phyloP scores from a whole-genome alignment of 495 filamentous ascomycete species.

The Xylaria grammica region DNA sequence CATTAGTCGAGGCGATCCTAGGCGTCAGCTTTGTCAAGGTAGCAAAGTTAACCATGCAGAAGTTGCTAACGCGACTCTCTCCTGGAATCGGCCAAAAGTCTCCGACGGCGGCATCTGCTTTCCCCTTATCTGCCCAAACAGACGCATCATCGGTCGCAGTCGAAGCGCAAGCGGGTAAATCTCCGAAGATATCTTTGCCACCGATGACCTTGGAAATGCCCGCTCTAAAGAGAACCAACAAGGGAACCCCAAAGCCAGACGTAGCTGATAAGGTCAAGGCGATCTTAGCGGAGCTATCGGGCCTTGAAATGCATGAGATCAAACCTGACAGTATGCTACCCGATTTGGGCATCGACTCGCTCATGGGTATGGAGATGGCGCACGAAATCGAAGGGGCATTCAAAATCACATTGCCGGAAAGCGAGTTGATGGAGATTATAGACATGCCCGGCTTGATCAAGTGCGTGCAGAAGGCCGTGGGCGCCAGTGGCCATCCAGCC shows the following conservation, averaged over 20 bases:
- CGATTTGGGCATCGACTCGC: conserved; percentile 47
- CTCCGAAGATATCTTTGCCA: no score
- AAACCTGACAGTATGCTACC: conserved; percentile 9
- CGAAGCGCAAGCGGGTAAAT: no score
- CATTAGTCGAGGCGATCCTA: background rate
- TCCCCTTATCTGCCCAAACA: no score
- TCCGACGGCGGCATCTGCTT: conserved; percentile 42
- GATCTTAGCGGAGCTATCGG: conserved; percentile 16
- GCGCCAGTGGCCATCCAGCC: background rate
- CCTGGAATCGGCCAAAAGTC: conserved; percentile 15
- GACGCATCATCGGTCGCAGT: no score
- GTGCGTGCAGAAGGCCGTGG: conserved; percentile 21
- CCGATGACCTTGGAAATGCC: no score
- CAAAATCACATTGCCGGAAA: conserved; percentile 15
- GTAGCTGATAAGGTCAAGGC: no score
- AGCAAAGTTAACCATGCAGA: background rate
- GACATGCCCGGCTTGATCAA: conserved; percentile 34
- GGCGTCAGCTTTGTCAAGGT: background rate
- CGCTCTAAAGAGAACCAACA: no score
- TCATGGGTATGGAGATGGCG: conserved; percentile 33
- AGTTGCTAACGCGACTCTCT: no score
- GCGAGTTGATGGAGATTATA: conserved; percentile 26
- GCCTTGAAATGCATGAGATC: conserved; percentile 44
- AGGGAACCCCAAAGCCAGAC: no score
- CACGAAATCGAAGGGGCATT: conserved; percentile 22